phyloP scores from a whole-genome alignment of 2,329 filamentous ascomycete species.

The Aspergillus alliaceus region DNA sequence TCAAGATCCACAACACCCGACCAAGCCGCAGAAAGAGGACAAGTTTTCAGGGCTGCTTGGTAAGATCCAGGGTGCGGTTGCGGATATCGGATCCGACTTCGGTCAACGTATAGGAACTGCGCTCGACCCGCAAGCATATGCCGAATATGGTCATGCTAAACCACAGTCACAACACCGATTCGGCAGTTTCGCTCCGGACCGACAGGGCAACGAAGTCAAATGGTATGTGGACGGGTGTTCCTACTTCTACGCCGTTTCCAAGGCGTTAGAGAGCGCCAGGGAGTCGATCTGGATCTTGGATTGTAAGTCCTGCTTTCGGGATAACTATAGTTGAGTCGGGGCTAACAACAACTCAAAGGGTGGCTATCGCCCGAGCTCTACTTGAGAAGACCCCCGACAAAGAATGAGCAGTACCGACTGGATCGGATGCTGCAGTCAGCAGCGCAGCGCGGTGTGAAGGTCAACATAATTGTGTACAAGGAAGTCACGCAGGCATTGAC shows the following conservation, averaged over 20 bases:
- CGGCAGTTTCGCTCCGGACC: slow-evolving; percentile 69
- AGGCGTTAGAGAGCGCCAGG: slow-evolving; percentile 73
- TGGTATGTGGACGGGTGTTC: slow-evolving; percentile 85
- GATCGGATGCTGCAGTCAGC: slow-evolving; percentile 80
- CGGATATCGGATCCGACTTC: slow-evolving; percentile 52
- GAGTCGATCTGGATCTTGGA: slow-evolving; percentile 83
- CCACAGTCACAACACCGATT: slow-evolving; percentile 51
- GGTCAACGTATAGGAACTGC: slow-evolving; percentile 51
- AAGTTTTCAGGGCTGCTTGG: slow-evolving; percentile 52
- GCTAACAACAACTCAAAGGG: slow-evolving; percentile 42
- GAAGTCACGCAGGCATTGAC: slow-evolving; percentile 81
- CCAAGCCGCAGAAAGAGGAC: slow-evolving; percentile 34
- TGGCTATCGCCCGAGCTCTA: slow-evolving; percentile 89
- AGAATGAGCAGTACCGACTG: slow-evolving; percentile 79
- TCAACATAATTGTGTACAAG: slow-evolving; percentile 90
- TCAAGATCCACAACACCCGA: slow-evolving; percentile 23
- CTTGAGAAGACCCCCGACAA: slow-evolving; percentile 75
- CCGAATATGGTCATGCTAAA: slow-evolving; percentile 41
- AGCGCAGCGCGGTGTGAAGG: slow-evolving; percentile 77
- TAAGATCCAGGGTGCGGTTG: slow-evolving; percentile 55
- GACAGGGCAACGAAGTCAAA: slow-evolving; percentile 71
- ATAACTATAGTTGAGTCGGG: not conserved
- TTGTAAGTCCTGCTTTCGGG: slow-evolving; percentile 46
- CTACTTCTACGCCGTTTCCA: slow-evolving; percentile 82
- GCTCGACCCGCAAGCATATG: slow-evolving; percentile 50